Evolutionary conservation across 306 rosid species (phyloP).

Genomic region (Pachyrhizus erosus): DNA sequence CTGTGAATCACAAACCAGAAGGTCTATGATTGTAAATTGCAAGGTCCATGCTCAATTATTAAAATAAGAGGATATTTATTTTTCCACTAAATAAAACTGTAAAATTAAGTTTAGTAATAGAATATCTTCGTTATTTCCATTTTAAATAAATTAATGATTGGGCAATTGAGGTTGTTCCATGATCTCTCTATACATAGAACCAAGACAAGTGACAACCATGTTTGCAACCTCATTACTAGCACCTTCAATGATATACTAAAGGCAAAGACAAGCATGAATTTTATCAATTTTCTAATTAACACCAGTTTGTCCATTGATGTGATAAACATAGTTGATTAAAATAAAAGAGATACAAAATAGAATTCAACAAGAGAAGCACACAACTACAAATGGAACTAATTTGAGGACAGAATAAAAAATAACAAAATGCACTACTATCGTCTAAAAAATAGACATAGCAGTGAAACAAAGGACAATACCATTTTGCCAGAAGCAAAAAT

Average conservation of each 20-base stretch:
- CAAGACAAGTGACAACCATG: not conserved
- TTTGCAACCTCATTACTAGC: conserved; percentile 1
- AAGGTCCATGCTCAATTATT: not conserved
- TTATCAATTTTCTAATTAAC: not conserved
- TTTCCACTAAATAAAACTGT: not conserved
- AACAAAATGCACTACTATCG: not conserved
- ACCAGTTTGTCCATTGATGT: not conserved
- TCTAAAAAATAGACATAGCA: conserved; percentile 9
- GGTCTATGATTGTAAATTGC: not conserved
- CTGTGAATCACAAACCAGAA: not conserved
- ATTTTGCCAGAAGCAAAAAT: conserved; percentile 97
- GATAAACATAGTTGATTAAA: not conserved
- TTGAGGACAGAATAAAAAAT: conserved; percentile 7
- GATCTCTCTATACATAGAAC: not conserved
- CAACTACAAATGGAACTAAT: not conserved
- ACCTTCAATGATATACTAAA: not conserved
- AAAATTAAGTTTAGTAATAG: not conserved
- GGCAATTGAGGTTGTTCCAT: not conserved
- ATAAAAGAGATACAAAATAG: not conserved
- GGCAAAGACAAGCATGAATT: not conserved
- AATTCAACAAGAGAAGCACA: conserved; percentile 2
- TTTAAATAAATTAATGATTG: not conserved
- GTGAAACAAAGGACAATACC: conserved; percentile 55
- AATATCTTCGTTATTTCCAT: not conserved
- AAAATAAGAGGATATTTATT: not conserved